Conservation (phyloP, 495 filamentous ascomycete genomes). For the Penicillium longicatenatum region DNA sequence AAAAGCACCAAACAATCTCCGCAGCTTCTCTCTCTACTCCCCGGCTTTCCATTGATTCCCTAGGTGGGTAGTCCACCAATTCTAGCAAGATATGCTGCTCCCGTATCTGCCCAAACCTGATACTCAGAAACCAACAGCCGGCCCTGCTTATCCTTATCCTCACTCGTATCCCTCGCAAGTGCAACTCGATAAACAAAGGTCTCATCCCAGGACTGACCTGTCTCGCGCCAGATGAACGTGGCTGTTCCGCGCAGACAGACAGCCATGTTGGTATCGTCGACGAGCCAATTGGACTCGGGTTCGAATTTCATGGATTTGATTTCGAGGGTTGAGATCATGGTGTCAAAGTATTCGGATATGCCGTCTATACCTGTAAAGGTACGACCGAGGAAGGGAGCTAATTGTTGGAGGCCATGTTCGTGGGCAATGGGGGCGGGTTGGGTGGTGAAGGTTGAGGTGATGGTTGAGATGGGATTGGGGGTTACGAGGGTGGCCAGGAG, state of each 20-base stretch:
- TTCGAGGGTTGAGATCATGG: constrained; percentile 39
- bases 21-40: not conserved
- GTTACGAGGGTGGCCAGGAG: constrained; percentile 53
- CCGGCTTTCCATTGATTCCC: too few relatives aligned
- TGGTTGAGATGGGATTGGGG: constrained; percentile 19
- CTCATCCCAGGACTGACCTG: constrained; percentile 59
- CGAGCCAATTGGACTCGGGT: constrained; percentile 45
- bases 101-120: constrained; percentile 66
- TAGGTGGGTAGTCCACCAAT: constrained; percentile 40
- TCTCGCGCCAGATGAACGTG: constrained; percentile 51
- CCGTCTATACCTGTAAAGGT: constrained; percentile 52
- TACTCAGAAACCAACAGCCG: constrained; percentile 50
- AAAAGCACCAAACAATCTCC: not conserved
- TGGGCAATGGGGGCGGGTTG: constrained; percentile 38
- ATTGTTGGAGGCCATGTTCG: constrained; percentile 61
- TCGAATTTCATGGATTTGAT: constrained; percentile 56
- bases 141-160: constrained; percentile 13
- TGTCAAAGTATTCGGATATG: constrained; percentile 49
- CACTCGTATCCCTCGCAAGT: constrained; percentile 39
- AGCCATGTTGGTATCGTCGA: constrained; percentile 45
- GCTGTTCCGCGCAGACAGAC: constrained; percentile 54
- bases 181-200: constrained; percentile 57
- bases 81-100: constrained; percentile 61
- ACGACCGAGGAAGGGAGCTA: constrained; percentile 64
- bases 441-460: constrained; percentile 52